These are phyloP conservation scores for Nyssa sinensis DNA, from an alignment of 148 eudicot genomes.

Conservation along the genomic window DNA sequence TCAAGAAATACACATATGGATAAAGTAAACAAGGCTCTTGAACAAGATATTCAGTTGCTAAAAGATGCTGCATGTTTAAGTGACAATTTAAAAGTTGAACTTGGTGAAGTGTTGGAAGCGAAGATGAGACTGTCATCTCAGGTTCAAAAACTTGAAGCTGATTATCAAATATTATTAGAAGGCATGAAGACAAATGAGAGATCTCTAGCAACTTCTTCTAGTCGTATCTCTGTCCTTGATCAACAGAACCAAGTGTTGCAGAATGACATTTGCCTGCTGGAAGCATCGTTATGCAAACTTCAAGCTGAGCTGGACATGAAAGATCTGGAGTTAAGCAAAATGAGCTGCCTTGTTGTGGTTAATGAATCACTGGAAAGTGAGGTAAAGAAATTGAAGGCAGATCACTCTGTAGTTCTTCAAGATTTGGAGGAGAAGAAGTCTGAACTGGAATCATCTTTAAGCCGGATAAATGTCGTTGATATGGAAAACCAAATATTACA, in stretches of 20 bases:
- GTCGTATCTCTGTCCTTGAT: slow-evolving; percentile 28
- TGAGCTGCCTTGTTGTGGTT: slow-evolving; percentile 40
- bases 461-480: slow-evolving; percentile 8
- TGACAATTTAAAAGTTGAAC: slow-evolving; percentile 23
- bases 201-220: slow-evolving; percentile 32
- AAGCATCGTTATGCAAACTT: slow-evolving; percentile 24
- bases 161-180: slow-evolving; percentile 19
- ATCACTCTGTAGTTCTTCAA: slow-evolving; percentile 26
- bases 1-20: slow-evolving; percentile 15
- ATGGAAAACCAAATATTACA: slow-evolving; percentile 32
- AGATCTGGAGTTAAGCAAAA: slow-evolving; percentile 30
- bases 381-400: slow-evolving; percentile 30
- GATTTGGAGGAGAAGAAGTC: slow-evolving; percentile 41
- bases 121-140: slow-evolving; percentile 36
- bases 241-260: slow-evolving; percentile 30
- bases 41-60: slow-evolving; percentile 24
- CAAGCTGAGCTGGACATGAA: slow-evolving; percentile 32
- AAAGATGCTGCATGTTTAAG: slow-evolving; percentile 21
- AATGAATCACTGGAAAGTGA: slow-evolving; percentile 32
- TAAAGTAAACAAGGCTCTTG: slow-evolving; percentile 20
- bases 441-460: slow-evolving; percentile 31
- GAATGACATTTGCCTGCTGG: slow-evolving; percentile 19
- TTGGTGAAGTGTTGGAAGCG: slow-evolving; percentile 27
- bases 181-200: slow-evolving; percentile 33
- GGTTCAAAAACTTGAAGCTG: slow-evolving; percentile 35